These are phyloP conservation scores for Mycena alexandri DNA, from an alignment of 768 basidiomycete species.

Conservation along the genomic window DNA sequence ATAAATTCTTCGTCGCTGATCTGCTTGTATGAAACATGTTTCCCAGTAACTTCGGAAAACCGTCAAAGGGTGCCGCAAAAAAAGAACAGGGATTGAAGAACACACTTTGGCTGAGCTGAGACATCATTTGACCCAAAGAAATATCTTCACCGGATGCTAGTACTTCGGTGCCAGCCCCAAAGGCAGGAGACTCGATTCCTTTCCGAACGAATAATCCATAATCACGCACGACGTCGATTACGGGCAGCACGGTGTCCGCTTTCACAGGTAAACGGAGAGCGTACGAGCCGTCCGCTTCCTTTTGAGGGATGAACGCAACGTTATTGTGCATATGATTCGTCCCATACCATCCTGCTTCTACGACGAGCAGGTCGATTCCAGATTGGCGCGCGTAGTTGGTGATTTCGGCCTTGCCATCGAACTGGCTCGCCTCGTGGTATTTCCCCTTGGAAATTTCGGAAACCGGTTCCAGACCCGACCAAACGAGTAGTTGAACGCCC, in stretches of 20 bases:
- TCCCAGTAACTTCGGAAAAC: constrained; percentile 16
- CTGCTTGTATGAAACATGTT: constrained; percentile 11
- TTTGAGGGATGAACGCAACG: not conserved
- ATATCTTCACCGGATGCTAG: not conserved
- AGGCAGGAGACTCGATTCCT: constrained; percentile 18
- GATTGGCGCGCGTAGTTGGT: constrained; percentile 7
- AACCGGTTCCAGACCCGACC: constrained; percentile 13
- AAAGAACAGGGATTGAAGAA: not conserved
- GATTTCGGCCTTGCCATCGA: constrained; percentile 18
- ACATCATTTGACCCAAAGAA: not conserved
- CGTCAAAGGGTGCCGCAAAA: too few species aligned
- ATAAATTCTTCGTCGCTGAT: constrained; percentile 23
- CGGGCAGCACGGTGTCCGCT: constrained; percentile 9
- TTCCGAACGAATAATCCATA: constrained; percentile 28
- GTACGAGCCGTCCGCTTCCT: constrained; percentile 9
- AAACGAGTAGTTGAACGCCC: constrained; percentile 13
- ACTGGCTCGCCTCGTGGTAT: constrained; percentile 6
- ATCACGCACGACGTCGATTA: constrained; percentile 22
- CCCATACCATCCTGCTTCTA: constrained; percentile 17
- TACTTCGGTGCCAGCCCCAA: constrained; percentile 18
- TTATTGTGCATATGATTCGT: not conserved
- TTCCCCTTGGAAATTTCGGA: constrained; percentile 12
- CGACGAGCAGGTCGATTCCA: constrained; percentile 16
- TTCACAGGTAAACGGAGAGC: constrained; percentile 8
- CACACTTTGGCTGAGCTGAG: constrained; percentile 26